A percentile compares a stretch with the other conserved stretches of the same genome.
phyloP scores from a whole-genome alignment of 225 moss, liverwort and hornwort genomes.

The Neckera pumila region DNA sequence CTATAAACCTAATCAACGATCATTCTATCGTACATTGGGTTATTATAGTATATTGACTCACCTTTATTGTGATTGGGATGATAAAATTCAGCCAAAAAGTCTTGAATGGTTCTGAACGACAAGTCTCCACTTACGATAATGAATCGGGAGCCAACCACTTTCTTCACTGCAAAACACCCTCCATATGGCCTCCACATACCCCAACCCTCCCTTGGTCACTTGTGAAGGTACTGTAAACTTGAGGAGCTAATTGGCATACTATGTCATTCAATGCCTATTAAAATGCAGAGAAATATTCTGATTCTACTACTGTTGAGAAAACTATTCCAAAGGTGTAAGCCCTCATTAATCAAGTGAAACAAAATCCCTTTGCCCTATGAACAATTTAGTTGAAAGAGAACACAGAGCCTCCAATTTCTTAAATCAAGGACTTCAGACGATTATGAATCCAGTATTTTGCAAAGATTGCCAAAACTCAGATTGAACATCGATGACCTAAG shows the following conservation, averaged over 20 bases:
- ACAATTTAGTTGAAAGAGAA: neutral
- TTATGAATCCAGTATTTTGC: neutral
- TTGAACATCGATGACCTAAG: neutral
- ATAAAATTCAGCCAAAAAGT: conserved; percentile 82
- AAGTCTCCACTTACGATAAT: conserved; percentile 78
- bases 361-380: neutral
- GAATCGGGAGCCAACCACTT: conserved; percentile 72
- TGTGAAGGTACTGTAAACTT: neutral
- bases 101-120: conserved; percentile 61
- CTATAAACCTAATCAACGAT: neutral
- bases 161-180: conserved; percentile 61
- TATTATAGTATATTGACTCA: neutral
- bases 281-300: neutral
- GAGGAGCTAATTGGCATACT: neutral
- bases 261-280: neutral
- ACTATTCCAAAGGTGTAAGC: neutral
- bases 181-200: conserved; percentile 62
- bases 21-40: neutral
- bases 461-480: neutral
- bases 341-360: neutral
- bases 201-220: neutral
- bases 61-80: conserved; percentile 82
- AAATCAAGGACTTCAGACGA: neutral
- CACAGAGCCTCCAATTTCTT: neutral
- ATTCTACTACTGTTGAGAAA: neutral